Evolutionary conservation across 768 basidiomycete genomes (phyloP), one percentile per base, ranked within the genome.

Genomic region (Boletus fagicola): DNA sequence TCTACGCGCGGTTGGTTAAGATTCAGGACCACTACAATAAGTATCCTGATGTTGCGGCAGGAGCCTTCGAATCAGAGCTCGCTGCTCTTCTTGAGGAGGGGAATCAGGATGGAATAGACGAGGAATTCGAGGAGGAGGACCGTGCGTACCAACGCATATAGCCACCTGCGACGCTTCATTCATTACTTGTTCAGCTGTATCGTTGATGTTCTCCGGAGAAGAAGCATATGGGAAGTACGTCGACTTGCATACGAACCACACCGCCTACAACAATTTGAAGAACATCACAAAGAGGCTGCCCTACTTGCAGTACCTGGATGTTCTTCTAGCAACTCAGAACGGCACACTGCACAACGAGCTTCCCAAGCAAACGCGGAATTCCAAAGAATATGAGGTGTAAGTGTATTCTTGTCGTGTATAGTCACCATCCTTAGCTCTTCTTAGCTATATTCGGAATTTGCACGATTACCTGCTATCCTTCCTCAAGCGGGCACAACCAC

Each of bases 21-120:
- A 86, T 98, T 75, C 92, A 95, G 77, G 94, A 95, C 71, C 93
- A 96, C 83, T 87, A 98, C 81, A 83, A 82, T 76, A 92, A 92
- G 80, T 94, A 98, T 81, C 94, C 94, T 77, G 90, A 95, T 77
- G 79, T 89, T 75, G 81, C 83, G 68, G 79, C 86, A 80, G 87
- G 83, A 68, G 80, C 87, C 58, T 88, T 96, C 74, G 87, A 92
- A 73, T 78, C 85, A 61, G 94, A 96, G 75, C 81, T 97, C 62
- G 85, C 87, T 47, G 80, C 84, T 68, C 82, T 92, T 65, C 78
- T 93, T 61, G 90, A 94, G 63, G 90, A 93, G 56, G 81, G 82
- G 45, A 81, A 84, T 62, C 84, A 86, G 61, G 84, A 89, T 51
- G 80, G 77, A 33, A 78, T 77, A 51, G 86, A 92, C 3, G 86